Conservation (phyloP, 106 monocot genomes). For the Dactylorhiza incarnata region DNA sequence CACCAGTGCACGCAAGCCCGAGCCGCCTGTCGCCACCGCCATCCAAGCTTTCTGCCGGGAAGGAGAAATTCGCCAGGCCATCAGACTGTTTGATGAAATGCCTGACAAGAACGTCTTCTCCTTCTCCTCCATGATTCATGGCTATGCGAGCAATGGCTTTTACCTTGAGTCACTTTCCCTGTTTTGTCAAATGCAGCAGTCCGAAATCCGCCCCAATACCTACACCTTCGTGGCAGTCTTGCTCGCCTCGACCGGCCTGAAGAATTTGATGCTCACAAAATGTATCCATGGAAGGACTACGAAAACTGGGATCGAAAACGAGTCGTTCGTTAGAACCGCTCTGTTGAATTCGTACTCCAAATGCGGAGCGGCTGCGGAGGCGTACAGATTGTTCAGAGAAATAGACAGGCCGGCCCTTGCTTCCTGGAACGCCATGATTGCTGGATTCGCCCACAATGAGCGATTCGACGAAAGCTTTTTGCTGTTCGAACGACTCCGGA, state of each 20-base stretch:
- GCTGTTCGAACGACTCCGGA: slow-evolving; percentile 19
- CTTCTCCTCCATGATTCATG: slow-evolving; percentile 32
- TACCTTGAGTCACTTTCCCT: slow-evolving; percentile 16
- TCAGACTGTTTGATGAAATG: slow-evolving; percentile 32
- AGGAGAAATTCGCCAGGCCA: slow-evolving; percentile 3
- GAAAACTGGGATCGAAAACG: slow-evolving; percentile 21
- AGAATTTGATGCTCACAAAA: background rate
- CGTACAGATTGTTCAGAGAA: slow-evolving; percentile 19
- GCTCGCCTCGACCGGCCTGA: slow-evolving; percentile 11
- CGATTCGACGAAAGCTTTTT: slow-evolving; percentile 26
- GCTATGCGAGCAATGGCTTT: slow-evolving; percentile 22
- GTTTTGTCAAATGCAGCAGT: slow-evolving; percentile 15
- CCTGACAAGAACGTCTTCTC: slow-evolving; percentile 24
- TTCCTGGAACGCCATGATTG: slow-evolving; percentile 34
- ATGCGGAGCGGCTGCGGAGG: slow-evolving; percentile 10
- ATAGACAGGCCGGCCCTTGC: slow-evolving; percentile 17
- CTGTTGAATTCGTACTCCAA: slow-evolving; percentile 34
- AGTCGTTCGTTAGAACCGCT: slow-evolving; percentile 27
- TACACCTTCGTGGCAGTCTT: slow-evolving; percentile 35
- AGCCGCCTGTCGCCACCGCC: background rate
- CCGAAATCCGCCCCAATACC: slow-evolving; percentile 18
- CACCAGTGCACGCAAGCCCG: background rate
- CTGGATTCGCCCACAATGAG: slow-evolving; percentile 21
- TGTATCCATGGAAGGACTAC: slow-evolving; percentile 26
- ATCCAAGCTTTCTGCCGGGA: slow-evolving; percentile 8